Percentiles rank a stretch among this genome's conserved stretches.
These are phyloP conservation scores for Thermomyces lanuginosus DNA, from an alignment of 2,329 filamentous ascomycete species.

Conservation along the genomic window DNA sequence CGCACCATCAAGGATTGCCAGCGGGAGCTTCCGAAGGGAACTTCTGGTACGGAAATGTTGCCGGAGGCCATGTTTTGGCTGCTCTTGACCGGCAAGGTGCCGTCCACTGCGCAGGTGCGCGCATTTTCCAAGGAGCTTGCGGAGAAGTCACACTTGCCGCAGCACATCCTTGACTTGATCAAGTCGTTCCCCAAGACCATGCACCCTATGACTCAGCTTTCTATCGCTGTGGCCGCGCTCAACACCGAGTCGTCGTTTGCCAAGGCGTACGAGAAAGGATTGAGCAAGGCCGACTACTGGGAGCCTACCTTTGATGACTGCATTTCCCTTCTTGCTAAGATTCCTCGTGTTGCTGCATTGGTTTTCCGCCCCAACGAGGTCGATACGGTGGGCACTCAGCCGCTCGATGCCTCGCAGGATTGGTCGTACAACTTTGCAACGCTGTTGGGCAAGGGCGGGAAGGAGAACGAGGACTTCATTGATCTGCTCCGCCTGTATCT, in stretches of 20 bases:
- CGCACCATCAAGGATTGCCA: slow-evolving; percentile 98
- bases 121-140: slow-evolving; percentile 72
- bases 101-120: slow-evolving; percentile 65
- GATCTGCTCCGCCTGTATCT: slow-evolving; percentile 88
- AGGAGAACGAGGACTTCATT: slow-evolving; percentile 60
- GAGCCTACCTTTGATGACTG: slow-evolving; percentile 93
- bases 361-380: slow-evolving; percentile 79
- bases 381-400: slow-evolving; percentile 59
- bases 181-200: slow-evolving; percentile 77
- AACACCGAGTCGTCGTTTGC: slow-evolving; percentile 92
- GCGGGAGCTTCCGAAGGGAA: slow-evolving; percentile 80
- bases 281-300: slow-evolving; percentile 97
- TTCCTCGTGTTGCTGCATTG: slow-evolving; percentile 89
- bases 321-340: slow-evolving; percentile 85
- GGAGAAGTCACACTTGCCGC: slow-evolving; percentile 65
- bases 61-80: slow-evolving; percentile 99
- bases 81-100: slow-evolving; percentile 81
- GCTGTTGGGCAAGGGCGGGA: slow-evolving; percentile 79
- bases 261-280: slow-evolving; percentile 74
- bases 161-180: slow-evolving; percentile 73
- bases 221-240: slow-evolving; percentile 85
- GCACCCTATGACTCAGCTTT: slow-evolving; percentile 97
- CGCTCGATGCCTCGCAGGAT: slow-evolving; percentile 67
- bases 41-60: slow-evolving; percentile 80
- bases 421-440: slow-evolving; percentile 99